Conservation (phyloP, 805 yeast genomes). For the Kodamaea sagamina region DNA sequence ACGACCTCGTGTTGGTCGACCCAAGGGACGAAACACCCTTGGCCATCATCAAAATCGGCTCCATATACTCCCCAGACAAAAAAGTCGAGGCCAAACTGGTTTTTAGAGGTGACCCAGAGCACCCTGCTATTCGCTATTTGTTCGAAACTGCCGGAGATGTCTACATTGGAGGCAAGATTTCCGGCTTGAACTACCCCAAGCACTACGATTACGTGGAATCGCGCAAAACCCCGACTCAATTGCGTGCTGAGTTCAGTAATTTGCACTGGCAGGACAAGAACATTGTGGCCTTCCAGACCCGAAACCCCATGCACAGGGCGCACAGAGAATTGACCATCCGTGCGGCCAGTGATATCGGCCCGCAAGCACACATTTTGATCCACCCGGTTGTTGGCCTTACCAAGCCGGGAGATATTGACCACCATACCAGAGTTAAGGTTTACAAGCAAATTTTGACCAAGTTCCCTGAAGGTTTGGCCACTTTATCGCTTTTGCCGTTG, state of each 20-base stretch:
- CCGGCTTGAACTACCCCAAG: constrained; percentile 79
- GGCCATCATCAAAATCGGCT: constrained; percentile 79
- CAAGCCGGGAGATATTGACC: constrained; percentile 97
- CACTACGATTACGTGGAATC: constrained; percentile 89
- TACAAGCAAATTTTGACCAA: constrained; percentile 89
- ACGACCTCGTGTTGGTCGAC: constrained; percentile 73
- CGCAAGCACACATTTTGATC: constrained; percentile 71
- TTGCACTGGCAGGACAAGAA: constrained; percentile 74
- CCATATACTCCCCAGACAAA: constrained; percentile 82
- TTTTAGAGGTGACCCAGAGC: constrained; percentile 96
- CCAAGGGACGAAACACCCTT: constrained; percentile 76
- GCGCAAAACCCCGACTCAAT: constrained; percentile 87
- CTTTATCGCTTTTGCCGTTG: constrained; percentile 81
- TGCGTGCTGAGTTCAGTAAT: constrained; percentile 77
- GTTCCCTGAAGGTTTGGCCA: constrained; percentile 93
- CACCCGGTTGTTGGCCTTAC: constrained; percentile 98
- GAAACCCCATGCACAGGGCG: constrained; percentile 99
- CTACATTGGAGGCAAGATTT: constrained; percentile 85
- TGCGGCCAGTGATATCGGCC: constrained; percentile 91
- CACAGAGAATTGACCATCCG: constrained; percentile 94
- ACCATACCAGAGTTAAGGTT: constrained; percentile 94
- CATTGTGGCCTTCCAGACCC: constrained; percentile 95
- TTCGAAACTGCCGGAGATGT: constrained; percentile 73
- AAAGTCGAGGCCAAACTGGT: constrained; percentile 77
- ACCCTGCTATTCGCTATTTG: constrained; percentile 84